A percentile compares a stretch with the other conserved stretches of the same genome.
These are phyloP conservation scores for Aspergillus eucalypticola DNA, from an alignment of 2,329 filamentous ascomycete species.

Conservation along the genomic window DNA sequence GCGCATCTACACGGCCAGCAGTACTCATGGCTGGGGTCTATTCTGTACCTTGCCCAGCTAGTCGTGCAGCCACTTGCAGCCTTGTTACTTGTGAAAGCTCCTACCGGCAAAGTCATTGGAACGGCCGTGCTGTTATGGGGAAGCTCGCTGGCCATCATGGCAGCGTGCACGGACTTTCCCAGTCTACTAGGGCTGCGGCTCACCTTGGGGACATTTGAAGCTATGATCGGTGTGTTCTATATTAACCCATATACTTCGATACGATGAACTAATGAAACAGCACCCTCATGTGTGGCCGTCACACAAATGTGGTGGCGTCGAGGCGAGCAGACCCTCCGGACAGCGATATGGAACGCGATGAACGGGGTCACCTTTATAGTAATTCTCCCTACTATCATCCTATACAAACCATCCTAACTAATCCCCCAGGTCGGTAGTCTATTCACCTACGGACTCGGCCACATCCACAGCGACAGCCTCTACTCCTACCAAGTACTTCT, in stretches of 20 bases:
- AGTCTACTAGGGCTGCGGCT: slow-evolving; percentile 50
- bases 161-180: slow-evolving; percentile 51
- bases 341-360: slow-evolving; percentile 62
- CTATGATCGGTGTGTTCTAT: slow-evolving; percentile 22
- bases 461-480: slow-evolving; percentile 52
- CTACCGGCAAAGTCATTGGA: slow-evolving; percentile 57
- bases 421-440: slow-evolving; percentile 48
- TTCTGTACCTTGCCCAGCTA: slow-evolving; percentile 62
- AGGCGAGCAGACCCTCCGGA: slow-evolving; percentile 59
- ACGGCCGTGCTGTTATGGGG: slow-evolving; percentile 59
- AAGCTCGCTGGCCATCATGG: slow-evolving; percentile 52
- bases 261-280: slow-evolving; percentile 2
- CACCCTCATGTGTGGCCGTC: slow-evolving; percentile 58
- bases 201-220: slow-evolving; percentile 43
- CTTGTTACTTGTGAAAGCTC: slow-evolving; percentile 42
- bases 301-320: slow-evolving; percentile 65
- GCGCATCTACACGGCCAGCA: slow-evolving; percentile 51
- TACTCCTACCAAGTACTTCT: slow-evolving; percentile 31
- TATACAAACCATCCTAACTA: neutral
- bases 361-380: slow-evolving; percentile 60
- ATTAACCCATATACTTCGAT: too few species aligned
- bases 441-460: slow-evolving; percentile 60
- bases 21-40: slow-evolving; percentile 62
- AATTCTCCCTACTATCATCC: neutral
- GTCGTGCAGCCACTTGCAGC: slow-evolving; percentile 60